These are phyloP conservation scores for Acorus calamus DNA, from an alignment of 106 monocot species.

Conservation along the genomic window DNA sequence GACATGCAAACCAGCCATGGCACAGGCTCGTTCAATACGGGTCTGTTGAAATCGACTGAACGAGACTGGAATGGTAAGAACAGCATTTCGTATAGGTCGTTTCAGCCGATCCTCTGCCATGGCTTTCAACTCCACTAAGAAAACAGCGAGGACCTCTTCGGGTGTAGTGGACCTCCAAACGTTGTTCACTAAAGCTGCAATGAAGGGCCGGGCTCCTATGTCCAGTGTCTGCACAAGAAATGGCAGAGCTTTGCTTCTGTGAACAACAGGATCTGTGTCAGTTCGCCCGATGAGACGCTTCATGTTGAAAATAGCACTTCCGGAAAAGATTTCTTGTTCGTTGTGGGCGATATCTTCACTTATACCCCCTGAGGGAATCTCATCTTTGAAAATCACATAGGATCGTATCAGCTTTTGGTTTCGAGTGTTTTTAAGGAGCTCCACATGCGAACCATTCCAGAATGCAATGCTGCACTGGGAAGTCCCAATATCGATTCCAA, in stretches of 20 bases:
- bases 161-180: constrained; percentile 73
- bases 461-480: constrained; percentile 73
- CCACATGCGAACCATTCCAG: constrained; percentile 65
- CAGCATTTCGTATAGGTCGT: constrained; percentile 39
- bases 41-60: constrained; percentile 75
- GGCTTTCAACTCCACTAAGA: constrained; percentile 47
- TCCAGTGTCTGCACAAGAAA: constrained; percentile 71
- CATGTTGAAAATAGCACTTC: constrained; percentile 68
- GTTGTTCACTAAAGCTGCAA: constrained; percentile 66
- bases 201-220: constrained; percentile 65
- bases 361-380: constrained; percentile 39
- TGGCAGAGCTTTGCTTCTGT: constrained; percentile 64
- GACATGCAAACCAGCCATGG: constrained; percentile 64
- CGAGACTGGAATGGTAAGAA: constrained; percentile 69
- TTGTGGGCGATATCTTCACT: constrained; percentile 29
- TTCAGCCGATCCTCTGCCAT: constrained; percentile 62
- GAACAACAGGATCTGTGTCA: constrained; percentile 65
- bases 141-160: constrained; percentile 66
- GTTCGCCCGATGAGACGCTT: constrained; percentile 62
- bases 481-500: constrained; percentile 77
- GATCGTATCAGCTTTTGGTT: constrained; percentile 54
- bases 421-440: constrained; percentile 50
- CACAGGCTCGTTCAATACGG: constrained; percentile 73
- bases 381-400: constrained; percentile 60
- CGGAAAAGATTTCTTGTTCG: constrained; percentile 61